These are phyloP conservation scores for Leccinellum luteum DNA, from an alignment of 768 basidiomycete species.

Conservation along the genomic window DNA sequence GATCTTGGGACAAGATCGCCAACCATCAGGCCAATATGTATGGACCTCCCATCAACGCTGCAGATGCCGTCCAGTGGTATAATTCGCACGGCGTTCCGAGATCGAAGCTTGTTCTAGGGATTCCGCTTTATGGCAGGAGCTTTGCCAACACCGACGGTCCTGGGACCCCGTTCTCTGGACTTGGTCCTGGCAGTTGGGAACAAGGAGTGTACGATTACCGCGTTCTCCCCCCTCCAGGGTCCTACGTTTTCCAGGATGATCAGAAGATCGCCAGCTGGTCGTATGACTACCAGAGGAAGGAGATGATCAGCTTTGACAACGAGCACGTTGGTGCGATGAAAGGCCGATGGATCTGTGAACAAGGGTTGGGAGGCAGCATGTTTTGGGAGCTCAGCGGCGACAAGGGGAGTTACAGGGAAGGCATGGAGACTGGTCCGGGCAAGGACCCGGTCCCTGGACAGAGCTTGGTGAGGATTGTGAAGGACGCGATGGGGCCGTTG, in stretches of 20 bases:
- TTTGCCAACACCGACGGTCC: conserved; percentile 86
- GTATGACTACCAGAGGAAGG: conserved; percentile 69
- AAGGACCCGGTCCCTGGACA: conserved; percentile 70
- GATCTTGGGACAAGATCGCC: conserved; percentile 69
- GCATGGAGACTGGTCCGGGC: conserved; percentile 71
- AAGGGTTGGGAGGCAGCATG: conserved; percentile 89
- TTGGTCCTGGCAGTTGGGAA: conserved; percentile 92
- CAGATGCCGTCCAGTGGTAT: conserved; percentile 70
- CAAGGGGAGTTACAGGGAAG: conserved; percentile 63
- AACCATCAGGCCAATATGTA: conserved; percentile 88
- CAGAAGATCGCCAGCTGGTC: conserved; percentile 75
- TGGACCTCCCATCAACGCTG: conserved; percentile 61
- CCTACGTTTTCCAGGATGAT: conserved; percentile 64
- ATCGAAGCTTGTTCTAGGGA: conserved; percentile 82
- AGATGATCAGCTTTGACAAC: conserved; percentile 83
- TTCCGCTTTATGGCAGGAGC: conserved; percentile 91
- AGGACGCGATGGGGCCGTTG: conserved; percentile 72
- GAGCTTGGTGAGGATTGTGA: conserved; percentile 73
- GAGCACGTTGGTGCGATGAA: conserved; percentile 69
- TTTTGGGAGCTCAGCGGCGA: conserved; percentile 93
- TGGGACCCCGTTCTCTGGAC: conserved; percentile 72
- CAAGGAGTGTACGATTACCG: conserved; percentile 92
- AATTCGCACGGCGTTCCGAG: conserved; percentile 64
- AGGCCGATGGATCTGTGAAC: conserved; percentile 74
- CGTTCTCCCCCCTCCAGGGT: conserved; percentile 73